These are phyloP conservation scores for Trichophaea hybrida DNA, from an alignment of 2,329 filamentous ascomycete genomes.

Conservation along the genomic window DNA sequence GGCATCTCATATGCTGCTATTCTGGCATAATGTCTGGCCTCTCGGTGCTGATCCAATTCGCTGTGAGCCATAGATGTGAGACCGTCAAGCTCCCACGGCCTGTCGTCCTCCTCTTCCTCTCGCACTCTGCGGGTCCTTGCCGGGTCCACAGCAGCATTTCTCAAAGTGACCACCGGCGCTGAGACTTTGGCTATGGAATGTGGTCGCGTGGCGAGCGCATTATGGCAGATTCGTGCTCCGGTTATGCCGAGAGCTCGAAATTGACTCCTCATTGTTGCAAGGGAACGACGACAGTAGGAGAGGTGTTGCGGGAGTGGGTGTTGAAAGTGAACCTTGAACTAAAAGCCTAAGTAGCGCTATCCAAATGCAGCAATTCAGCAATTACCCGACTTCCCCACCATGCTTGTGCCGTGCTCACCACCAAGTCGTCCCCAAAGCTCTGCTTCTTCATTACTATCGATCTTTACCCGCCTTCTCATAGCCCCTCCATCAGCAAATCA, in stretches of 20 bases:
- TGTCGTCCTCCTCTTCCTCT: conserved; percentile 9
- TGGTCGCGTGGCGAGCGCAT: neutral
- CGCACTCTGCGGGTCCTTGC: neutral
- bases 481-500: neutral
- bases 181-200: neutral
- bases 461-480: neutral
- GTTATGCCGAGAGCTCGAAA: neutral
- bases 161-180: neutral
- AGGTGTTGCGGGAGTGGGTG: neutral
- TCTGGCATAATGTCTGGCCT: conserved; percentile 75
- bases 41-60: conserved; percentile 75
- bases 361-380: neutral
- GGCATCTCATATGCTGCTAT: conserved; percentile 94
- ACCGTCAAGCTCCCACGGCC: conserved; percentile 62
- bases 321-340: neutral
- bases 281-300: neutral
- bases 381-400: neutral
- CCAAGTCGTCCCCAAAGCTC: neutral
- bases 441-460: neutral
- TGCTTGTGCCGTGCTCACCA: neutral
- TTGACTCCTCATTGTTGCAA: neutral
- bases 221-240: neutral
- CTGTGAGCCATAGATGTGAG: conserved; percentile 70
- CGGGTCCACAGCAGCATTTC: neutral
- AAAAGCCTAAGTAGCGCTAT: neutral